Conservation (phyloP, 1,284 basidiomycete species). For the Malassezia globosa region DNA sequence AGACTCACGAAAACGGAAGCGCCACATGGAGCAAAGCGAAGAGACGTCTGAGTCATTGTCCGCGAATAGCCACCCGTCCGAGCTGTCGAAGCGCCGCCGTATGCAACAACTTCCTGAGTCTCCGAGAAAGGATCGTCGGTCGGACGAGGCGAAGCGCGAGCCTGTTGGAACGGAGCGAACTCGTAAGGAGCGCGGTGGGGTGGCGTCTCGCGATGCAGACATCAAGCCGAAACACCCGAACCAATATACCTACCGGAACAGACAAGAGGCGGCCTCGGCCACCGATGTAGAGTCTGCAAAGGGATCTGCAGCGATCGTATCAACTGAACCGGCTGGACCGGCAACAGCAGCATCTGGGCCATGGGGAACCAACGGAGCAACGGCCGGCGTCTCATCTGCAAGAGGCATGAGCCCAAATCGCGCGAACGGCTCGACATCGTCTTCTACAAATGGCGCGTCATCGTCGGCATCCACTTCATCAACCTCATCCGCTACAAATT, state of each 20-base stretch:
- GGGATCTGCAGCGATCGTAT: no score
- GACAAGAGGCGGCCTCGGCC: constrained; percentile 33
- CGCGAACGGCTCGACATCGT: no score
- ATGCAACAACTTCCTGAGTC: constrained; percentile 19
- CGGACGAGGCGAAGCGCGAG: constrained; percentile 15
- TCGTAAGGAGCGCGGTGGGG: constrained; percentile 16
- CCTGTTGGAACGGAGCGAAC: constrained; percentile 4
- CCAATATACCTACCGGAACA: constrained; percentile 54
- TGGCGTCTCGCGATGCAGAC: neutral
- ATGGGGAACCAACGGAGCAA: no score
- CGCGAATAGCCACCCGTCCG: constrained; percentile 13
- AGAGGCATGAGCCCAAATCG: no score
- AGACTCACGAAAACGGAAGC: constrained; percentile 11
- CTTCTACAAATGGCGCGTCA: no score
- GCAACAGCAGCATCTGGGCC: no score
- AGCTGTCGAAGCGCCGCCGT: constrained; percentile 27
- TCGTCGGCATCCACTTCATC: no score
- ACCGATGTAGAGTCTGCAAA: no score
- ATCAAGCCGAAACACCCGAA: constrained; percentile 50
- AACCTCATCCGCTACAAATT: no score
- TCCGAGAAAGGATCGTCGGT: constrained; percentile 22
- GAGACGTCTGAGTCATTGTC: neutral
- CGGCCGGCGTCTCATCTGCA: no score
- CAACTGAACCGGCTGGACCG: neutral
- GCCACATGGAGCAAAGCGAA: constrained; percentile 11